Evolutionary conservation across 2,329 filamentous ascomycete genomes (phyloP), one percentile per base, ranked within the genome.

Genomic region (Verruconis gallopava): DNA sequence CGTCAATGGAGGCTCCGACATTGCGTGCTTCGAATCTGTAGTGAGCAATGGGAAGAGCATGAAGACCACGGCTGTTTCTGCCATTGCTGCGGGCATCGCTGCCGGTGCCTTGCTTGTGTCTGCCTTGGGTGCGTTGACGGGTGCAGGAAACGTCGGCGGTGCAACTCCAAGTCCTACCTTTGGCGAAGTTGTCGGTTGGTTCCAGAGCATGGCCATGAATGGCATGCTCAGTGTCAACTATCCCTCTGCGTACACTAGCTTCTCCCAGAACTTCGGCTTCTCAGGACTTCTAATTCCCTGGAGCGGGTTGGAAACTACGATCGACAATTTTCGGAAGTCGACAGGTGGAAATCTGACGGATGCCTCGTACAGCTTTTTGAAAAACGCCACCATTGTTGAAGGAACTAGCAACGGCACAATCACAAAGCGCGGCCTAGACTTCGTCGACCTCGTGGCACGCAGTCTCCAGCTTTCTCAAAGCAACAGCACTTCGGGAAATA

Each of bases 211-310:
- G 70, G 86, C 91, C 20, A 81, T 91, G 68, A 95, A 91, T 61
- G 88, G 91, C 49, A 96, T 96, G 91, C 71, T 94, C 58, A 93
- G 84, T 46, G 88, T 93, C 52, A 75, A 79, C 52, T 86, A 94
- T 51, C 91, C 91, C 3, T 69, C 76, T 25, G 77, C 96, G 28
- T 96, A 96, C 65, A 77, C 79, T 51, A 89, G 79, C 58, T 98
- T 94, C 62, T 68, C 81, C 47, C 84, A 84, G 65, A 96, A 96
- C 65, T 96, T 98, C 59, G 88, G 71, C 37, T 96, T 95, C 68
- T 89, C 85, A 49, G 81, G 80, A 20, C 86, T 86, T 39, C 64
- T 96, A 44, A 70, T 96, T 44, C 75, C 82, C 4, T 95, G 85
- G 85, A 73, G 71, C n/a, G 64, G 68, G 36, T 75, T 96, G 68